phyloP scores from a whole-genome alignment of 495 filamentous ascomycete genomes.

The Cercophora samala region DNA sequence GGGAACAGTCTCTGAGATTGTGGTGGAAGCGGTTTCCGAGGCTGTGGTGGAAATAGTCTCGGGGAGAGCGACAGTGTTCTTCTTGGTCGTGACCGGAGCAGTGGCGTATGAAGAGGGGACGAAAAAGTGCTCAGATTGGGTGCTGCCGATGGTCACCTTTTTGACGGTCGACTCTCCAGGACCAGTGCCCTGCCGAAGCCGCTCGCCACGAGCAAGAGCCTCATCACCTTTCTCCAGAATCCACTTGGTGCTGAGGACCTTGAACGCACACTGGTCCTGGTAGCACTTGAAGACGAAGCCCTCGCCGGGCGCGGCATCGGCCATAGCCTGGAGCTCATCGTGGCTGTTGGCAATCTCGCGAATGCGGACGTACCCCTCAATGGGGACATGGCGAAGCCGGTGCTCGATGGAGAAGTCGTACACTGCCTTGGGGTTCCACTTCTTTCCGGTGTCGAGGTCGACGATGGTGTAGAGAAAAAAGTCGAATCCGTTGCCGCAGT shows the following conservation, averaged over 20 bases:
- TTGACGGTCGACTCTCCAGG: no score
- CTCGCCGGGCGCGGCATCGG: conserved; percentile 22
- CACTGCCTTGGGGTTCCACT: conserved; percentile 16
- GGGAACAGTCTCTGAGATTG: no score
- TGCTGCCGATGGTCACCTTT: no score
- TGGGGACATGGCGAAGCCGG: conserved; percentile 27
- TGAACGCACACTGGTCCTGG: conserved; percentile 32
- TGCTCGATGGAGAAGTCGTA: conserved; percentile 15
- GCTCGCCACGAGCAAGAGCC: background rate
- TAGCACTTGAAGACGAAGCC: conserved; percentile 34
- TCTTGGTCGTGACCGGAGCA: no score
- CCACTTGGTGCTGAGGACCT: conserved; percentile 27
- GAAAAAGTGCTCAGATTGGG: no score
- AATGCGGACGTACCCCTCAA: conserved; percentile 25
- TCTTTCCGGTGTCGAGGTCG: conserved; percentile 18
- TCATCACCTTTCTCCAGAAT: conserved; percentile 20
- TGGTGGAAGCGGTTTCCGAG: no score
- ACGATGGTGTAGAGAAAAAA: conserved; percentile 27
- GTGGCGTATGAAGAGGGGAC: no score
- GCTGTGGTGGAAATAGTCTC: no score
- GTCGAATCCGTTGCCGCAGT: conserved; percentile 9
- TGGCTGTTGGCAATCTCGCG: conserved; percentile 20
- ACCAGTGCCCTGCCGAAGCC: background rate
- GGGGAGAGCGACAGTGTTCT: no score
- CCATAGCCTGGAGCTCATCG: conserved; percentile 21